Percentiles rank a stretch among this genome's conserved stretches.
These are phyloP conservation scores for Botryotinia narcissicola DNA, from an alignment of 2,329 filamentous ascomycete species.

Conservation along the genomic window DNA sequence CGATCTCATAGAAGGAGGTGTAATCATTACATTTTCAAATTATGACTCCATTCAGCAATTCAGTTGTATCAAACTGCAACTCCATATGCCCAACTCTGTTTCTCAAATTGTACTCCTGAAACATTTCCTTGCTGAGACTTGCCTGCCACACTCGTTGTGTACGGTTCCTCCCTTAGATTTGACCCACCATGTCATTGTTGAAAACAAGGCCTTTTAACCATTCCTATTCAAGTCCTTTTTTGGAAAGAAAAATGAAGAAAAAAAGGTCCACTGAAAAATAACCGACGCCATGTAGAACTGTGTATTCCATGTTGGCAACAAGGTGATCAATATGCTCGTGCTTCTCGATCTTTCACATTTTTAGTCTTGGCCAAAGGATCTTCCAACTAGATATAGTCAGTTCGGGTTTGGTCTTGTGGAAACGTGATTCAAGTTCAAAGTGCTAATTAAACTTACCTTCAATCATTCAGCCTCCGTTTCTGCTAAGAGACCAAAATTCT, in stretches of 20 bases:
- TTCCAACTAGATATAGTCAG: neutral
- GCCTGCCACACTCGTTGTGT: neutral
- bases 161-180: too few species aligned
- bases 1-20: neutral
- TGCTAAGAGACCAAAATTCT: neutral
- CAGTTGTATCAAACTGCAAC: neutral
- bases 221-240: neutral
- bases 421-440: neutral
- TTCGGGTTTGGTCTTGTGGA: neutral
- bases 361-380: rapidly evolving
- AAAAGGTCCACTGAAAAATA: neutral
- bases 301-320: neutral
- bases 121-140: neutral
- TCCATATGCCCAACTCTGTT: neutral
- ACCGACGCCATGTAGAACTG: neutral
- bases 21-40: neutral
- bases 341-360: too few species aligned
- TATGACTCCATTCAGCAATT: neutral
- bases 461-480: neutral
- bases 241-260: too few species aligned
- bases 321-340: neutral
- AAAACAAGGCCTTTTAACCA: neutral
- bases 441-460: neutral
- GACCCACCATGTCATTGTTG: neutral
- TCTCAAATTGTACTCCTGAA: neutral